Percentiles rank a stretch among this genome's conserved stretches.
Evolutionary conservation across 768 basidiomycete genomes (phyloP).

Genomic region (Suillus americanus): DNA sequence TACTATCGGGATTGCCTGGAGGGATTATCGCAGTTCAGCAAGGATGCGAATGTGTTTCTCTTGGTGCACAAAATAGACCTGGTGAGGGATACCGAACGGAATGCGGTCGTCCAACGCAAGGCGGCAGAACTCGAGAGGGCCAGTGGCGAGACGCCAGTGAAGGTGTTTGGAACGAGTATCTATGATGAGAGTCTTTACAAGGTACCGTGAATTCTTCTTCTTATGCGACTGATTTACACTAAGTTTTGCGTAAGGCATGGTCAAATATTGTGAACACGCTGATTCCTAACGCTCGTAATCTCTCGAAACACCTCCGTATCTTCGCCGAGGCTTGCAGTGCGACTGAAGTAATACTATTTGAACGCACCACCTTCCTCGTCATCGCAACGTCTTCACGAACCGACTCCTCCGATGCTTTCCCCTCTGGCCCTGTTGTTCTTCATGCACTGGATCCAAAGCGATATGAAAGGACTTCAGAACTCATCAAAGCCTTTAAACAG

Average conservation of each 20-base stretch:
- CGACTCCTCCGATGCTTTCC: conserved; percentile 20
- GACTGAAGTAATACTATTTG: conserved; percentile 93
- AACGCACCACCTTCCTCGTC: conserved; percentile 96
- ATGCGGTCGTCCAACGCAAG: conserved; percentile 66
- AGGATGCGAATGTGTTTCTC: conserved; percentile 83
- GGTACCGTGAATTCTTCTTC: conserved; percentile 39
- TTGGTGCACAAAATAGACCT: conserved; percentile 99
- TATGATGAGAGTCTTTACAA: conserved; percentile 97
- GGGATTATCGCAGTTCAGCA: conserved; percentile 74
- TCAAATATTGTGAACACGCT: conserved; percentile 95
- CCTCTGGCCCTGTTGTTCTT: conserved; percentile 33
- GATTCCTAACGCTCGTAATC: conserved; percentile 91
- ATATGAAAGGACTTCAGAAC: conserved; percentile 86
- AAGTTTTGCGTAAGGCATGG: conserved; percentile 73
- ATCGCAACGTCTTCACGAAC: conserved; percentile 78
- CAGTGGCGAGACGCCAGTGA: conserved; percentile 58
- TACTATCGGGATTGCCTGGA: conserved; percentile 93
- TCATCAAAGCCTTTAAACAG: conserved; percentile 94
- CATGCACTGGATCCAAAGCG: conserved; percentile 65
- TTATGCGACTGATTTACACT: conserved; percentile 12
- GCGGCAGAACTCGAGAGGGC: conserved; percentile 69
- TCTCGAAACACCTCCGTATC: conserved; percentile 82
- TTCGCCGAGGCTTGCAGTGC: conserved; percentile 88
- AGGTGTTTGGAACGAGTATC: conserved; percentile 91
- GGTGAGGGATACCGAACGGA: conserved; percentile 57